Conservation (phyloP, 139 green algal species). For the Edaphochlamys debaryana region DNA sequence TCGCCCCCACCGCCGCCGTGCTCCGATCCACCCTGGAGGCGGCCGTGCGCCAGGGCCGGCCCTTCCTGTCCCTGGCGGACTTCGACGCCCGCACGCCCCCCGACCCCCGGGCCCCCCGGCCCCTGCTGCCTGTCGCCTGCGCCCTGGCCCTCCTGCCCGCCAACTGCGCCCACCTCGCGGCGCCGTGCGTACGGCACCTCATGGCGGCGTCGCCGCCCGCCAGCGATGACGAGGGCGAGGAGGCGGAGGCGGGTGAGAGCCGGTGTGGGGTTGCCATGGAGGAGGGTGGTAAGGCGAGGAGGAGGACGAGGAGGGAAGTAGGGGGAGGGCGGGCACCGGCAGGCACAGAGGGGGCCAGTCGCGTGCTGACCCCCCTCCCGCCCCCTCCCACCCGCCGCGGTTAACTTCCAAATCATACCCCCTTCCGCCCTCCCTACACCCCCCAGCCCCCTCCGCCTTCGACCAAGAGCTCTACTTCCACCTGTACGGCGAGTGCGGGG, state of each 20-base stretch:
- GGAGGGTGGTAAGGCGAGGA: too few species aligned
- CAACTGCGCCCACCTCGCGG: slow-evolving; percentile 38
- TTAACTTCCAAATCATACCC: too few species aligned
- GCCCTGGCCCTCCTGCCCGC: slow-evolving; percentile 42
- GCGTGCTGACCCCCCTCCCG: too few species aligned
- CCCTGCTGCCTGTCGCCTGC: slow-evolving; percentile 43
- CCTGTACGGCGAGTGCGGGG: slow-evolving; percentile 18
- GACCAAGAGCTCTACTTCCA: slow-evolving; percentile 2
- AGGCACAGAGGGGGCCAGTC: too few species aligned
- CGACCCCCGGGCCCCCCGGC: background rate
- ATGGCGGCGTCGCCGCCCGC: background rate
- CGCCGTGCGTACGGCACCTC: slow-evolving; percentile 30
- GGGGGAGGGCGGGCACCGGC: too few species aligned
- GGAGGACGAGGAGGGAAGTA: too few species aligned
- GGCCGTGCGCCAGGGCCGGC: background rate
- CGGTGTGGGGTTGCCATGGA: too few species aligned
- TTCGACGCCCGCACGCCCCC: background rate
- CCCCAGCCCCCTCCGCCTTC: too few species aligned
- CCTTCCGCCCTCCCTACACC: too few species aligned
- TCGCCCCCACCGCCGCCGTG: slow-evolving; percentile 15
- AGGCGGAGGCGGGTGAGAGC: background rate
- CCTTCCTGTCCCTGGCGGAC: background rate
- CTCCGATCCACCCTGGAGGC: slow-evolving; percentile 14
- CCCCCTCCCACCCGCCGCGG: too few species aligned
- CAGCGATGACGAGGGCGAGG: background rate